Conservation (phyloP, 164 flowering plant genomes). For the Magnolia changhungtana region DNA sequence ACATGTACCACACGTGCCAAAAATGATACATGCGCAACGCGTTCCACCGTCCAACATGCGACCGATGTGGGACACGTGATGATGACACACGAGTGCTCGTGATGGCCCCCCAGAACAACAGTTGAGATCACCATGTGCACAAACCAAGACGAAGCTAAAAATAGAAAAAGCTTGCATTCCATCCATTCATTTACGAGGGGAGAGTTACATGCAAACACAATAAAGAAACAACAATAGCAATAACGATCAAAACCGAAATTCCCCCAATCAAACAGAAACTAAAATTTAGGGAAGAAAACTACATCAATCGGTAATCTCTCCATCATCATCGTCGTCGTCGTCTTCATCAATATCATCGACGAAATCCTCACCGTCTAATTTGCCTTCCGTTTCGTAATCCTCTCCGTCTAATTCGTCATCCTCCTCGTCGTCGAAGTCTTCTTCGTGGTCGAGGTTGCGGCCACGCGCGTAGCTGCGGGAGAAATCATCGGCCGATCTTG, state of each 20-base stretch:
- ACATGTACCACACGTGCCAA: too few species aligned
- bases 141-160: too few species aligned
- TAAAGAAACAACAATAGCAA: neutral
- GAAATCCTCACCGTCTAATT: neutral
- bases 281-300: neutral
- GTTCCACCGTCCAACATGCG: too few species aligned
- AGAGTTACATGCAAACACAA: neutral
- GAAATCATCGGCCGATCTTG: neutral
- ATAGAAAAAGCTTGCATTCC: neutral
- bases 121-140: neutral
- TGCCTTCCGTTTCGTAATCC: neutral
- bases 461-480: constrained; percentile 9
- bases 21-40: too few species aligned
- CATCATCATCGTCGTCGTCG: constrained; percentile 1
- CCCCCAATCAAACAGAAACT: neutral
- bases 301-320: neutral
- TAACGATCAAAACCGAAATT: neutral
- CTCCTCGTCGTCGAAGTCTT: constrained; percentile 2
- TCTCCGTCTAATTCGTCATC: neutral
- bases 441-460: neutral
- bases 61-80: too few species aligned
- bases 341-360: neutral
- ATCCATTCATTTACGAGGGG: neutral
- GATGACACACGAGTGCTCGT: too few species aligned
- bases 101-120: neutral